Percentiles rank a stretch among this genome's conserved stretches.
Conservation (phyloP, 2,329 filamentous ascomycete genomes). For the Endothia cerciana region DNA sequence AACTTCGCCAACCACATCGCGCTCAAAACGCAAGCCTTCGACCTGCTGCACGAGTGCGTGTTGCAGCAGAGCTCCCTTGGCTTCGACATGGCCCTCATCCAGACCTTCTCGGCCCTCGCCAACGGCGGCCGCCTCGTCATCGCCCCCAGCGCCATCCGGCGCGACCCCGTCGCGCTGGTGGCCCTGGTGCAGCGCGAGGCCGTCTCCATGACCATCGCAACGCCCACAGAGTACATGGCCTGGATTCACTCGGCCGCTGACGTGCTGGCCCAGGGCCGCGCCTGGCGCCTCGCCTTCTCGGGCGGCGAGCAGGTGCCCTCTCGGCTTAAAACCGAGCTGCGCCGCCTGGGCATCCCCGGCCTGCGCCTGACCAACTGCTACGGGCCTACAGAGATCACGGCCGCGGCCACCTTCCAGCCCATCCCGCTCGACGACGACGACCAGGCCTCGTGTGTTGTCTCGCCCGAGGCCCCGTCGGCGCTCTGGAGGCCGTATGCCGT, state of each 20-base stretch:
- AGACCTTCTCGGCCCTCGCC: too few relatives aligned
- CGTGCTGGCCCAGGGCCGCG: slow-evolving; percentile 13
- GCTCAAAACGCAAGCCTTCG: too few relatives aligned
- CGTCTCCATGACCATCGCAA: slow-evolving; percentile 42
- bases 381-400: slow-evolving; percentile 18
- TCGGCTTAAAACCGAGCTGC: not conserved
- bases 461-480: slow-evolving; percentile 20
- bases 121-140: slow-evolving; percentile 33
- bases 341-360: not conserved
- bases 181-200: slow-evolving; percentile 38
- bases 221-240: slow-evolving; percentile 43
- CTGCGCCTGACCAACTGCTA: slow-evolving; percentile 23
- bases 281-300: slow-evolving; percentile 34
- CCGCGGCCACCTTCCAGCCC: not conserved
- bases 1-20: too few relatives aligned
- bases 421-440: too few relatives aligned
- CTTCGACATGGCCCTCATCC: too few relatives aligned
- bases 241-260: slow-evolving; percentile 32
- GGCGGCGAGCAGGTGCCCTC: slow-evolving; percentile 38
- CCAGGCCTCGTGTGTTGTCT: too few relatives aligned
- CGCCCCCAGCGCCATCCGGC: slow-evolving; percentile 33
- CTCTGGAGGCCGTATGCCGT: slow-evolving; percentile 1
- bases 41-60: too few relatives aligned
- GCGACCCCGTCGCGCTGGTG: slow-evolving; percentile 39
- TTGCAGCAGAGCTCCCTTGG: too few relatives aligned